Percentiles rank a stretch among this genome's conserved stretches.
Conservation (phyloP, 2,329 filamentous ascomycete species). For the Aspergillus transmontanensis region DNA sequence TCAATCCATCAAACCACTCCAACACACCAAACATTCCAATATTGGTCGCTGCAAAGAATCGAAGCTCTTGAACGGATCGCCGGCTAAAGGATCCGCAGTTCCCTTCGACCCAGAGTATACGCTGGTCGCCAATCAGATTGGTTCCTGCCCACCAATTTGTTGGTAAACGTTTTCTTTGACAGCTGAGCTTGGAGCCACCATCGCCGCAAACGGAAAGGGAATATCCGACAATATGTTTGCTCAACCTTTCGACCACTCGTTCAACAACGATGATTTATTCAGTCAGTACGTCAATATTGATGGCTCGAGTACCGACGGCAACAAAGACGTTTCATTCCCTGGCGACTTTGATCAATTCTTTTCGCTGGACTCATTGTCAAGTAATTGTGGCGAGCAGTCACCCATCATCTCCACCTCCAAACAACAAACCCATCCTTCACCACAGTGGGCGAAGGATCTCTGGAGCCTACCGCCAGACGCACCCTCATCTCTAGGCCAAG, state of each 20-base stretch:
- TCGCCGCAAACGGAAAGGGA: conserved; percentile 49
- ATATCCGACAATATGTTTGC: conserved; percentile 54
- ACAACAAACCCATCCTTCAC: conserved; percentile 42
- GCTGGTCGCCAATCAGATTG: conserved; percentile 35
- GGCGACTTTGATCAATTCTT: conserved; percentile 56
- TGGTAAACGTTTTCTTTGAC: conserved; percentile 24
- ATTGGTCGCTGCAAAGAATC: conserved; percentile 1
- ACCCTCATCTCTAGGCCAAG: conserved; percentile 35
- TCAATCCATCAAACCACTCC: conserved; percentile 38
- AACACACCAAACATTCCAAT: conserved; percentile 27
- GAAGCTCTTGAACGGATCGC: conserved; percentile 17
- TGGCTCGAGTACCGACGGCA: conserved; percentile 51
- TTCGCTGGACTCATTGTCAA: conserved; percentile 52
- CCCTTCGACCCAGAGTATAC: conserved; percentile 24
- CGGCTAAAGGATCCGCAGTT: conserved; percentile 25
- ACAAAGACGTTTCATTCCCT: conserved; percentile 52
- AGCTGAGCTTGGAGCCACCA: conserved; percentile 23
- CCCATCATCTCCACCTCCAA: conserved; percentile 52
- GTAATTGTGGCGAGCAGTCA: conserved; percentile 54
- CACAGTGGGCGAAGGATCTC: conserved; percentile 57
- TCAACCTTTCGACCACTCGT: conserved; percentile 53
- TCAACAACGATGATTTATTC: conserved; percentile 59
- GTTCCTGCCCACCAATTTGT: conserved; percentile 13
- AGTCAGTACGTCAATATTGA: conserved; percentile 65
- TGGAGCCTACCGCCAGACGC: conserved; percentile 55